Conservation (phyloP, 257 asterid species). For the Solanum raphanifolium region DNA sequence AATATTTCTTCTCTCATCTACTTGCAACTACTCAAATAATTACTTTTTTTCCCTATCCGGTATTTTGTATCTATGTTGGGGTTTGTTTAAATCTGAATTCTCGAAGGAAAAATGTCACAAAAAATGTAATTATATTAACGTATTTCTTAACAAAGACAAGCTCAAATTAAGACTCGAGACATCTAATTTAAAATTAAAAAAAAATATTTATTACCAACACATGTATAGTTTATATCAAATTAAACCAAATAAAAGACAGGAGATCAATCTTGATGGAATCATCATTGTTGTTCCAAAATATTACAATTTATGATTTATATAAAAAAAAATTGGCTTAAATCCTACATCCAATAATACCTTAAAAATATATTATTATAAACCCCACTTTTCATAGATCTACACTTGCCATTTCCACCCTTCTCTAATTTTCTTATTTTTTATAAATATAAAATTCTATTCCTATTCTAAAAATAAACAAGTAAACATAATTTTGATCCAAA, state of each 20-base stretch:
- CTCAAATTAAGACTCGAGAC: fast-evolving
- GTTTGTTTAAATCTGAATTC: neutral
- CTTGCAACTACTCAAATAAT: neutral
- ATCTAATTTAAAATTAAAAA: neutral
- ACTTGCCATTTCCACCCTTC: conserved; percentile 14
- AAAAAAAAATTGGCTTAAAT: neutral
- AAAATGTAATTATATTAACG: neutral
- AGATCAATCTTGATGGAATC: conserved; percentile 27
- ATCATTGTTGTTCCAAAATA: conserved; percentile 25
- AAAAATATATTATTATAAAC: conserved; percentile 25
- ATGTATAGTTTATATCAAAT: neutral
- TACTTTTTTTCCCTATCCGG: neutral
- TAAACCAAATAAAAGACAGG: neutral
- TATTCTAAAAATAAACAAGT: conserved; percentile 21
- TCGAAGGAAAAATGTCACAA: fast-evolving
- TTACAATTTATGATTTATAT: conserved; percentile 12
- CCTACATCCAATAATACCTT: conserved; percentile 8
- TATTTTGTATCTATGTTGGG: neutral
- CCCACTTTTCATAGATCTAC: conserved; percentile 38
- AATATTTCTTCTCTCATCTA: conserved; percentile 5
- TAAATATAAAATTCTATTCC: conserved; percentile 24
- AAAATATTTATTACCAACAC: neutral
- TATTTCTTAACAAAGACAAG: neutral
- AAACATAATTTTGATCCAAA: conserved; percentile 12
- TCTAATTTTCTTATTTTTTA: neutral